These are phyloP conservation scores for Kickxella alabastrina DNA, from an alignment of 192 early-diverging fungal species.

Conservation along the genomic window DNA sequence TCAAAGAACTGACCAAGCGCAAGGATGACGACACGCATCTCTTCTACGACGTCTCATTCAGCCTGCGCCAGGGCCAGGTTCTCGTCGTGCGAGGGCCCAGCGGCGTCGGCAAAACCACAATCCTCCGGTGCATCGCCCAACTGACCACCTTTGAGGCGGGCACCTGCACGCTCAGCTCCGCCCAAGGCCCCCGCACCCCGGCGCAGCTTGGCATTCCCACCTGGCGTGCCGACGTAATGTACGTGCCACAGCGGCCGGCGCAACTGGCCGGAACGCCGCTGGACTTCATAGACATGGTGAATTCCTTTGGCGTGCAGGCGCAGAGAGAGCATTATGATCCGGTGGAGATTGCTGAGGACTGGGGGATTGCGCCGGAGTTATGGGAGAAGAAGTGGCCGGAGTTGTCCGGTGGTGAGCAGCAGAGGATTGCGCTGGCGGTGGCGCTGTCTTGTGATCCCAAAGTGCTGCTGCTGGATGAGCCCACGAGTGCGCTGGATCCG, in stretches of 20 bases:
- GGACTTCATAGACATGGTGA: slow-evolving; percentile 61
- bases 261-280: slow-evolving; percentile 68
- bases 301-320: slow-evolving; percentile 52
- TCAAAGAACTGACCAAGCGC: slow-evolving; percentile 43
- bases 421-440: slow-evolving; percentile 76
- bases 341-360: slow-evolving; percentile 60
- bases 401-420: slow-evolving; percentile 83
- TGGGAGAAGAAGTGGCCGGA: slow-evolving; percentile 76
- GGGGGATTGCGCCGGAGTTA: slow-evolving; percentile 61
- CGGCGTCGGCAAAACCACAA: slow-evolving; percentile 79
- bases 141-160: slow-evolving; percentile 65
- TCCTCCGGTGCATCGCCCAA: slow-evolving; percentile 79
- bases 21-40: slow-evolving; percentile 34
- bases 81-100: slow-evolving; percentile 65
- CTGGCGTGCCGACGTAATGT: slow-evolving; percentile 78
- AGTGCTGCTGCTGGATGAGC: slow-evolving; percentile 81
- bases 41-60: slow-evolving; percentile 55
- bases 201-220: slow-evolving; percentile 58
- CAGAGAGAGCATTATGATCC: slow-evolving; percentile 54
- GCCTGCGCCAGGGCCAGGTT: slow-evolving; percentile 54
- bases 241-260: slow-evolving; percentile 80
- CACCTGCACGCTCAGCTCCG: slow-evolving; percentile 11
- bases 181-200: slow-evolving; percentile 41
- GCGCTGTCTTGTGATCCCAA: slow-evolving; percentile 71
- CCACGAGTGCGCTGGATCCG: slow-evolving; percentile 82